Evolutionary conservation across 208 protist species (phyloP).

Genomic region (Leishmania guyanensis): DNA sequence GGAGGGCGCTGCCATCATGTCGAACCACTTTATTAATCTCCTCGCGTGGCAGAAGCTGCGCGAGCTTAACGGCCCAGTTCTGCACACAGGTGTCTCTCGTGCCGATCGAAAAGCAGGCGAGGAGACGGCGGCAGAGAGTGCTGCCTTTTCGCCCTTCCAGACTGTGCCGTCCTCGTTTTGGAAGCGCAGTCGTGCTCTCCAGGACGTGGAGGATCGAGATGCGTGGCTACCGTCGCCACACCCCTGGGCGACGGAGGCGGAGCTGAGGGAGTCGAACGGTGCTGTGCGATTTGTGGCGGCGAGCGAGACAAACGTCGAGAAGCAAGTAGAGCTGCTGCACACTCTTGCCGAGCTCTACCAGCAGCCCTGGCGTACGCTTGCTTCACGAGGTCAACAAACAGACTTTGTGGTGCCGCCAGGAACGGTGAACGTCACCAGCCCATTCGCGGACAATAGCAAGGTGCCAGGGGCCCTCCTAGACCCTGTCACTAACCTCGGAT

Average conservation of each 20-base stretch:
- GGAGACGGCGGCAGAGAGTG: no score
- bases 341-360: slow-evolving; percentile 66
- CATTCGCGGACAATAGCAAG: slow-evolving; percentile 52
- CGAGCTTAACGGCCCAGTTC: slow-evolving; percentile 55
- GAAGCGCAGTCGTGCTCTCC: slow-evolving; percentile 10
- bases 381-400: slow-evolving; percentile 72
- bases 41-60: slow-evolving; percentile 75
- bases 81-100: not conserved
- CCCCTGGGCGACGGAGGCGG: slow-evolving; percentile 59
- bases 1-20: slow-evolving; percentile 71
- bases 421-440: slow-evolving; percentile 72
- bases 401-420: slow-evolving; percentile 72
- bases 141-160: not conserved
- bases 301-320: slow-evolving; percentile 65
- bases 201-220: slow-evolving; percentile 3
- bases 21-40: slow-evolving; percentile 89
- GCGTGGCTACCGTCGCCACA: slow-evolving; percentile 51
- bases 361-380: slow-evolving; percentile 54
- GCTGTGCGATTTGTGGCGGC: slow-evolving; percentile 56
- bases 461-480: slow-evolving; percentile 45
- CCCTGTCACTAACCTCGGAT: slow-evolving; percentile 48
- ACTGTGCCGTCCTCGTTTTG: slow-evolving; percentile 2
- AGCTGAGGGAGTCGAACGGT: slow-evolving; percentile 16
- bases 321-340: slow-evolving; percentile 58
- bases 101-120: not conserved